Evolutionary conservation across 176 grass and related monocot genomes (phyloP), one percentile per base, ranked within the genome.

Genomic region (Oryza meyeriana): DNA sequence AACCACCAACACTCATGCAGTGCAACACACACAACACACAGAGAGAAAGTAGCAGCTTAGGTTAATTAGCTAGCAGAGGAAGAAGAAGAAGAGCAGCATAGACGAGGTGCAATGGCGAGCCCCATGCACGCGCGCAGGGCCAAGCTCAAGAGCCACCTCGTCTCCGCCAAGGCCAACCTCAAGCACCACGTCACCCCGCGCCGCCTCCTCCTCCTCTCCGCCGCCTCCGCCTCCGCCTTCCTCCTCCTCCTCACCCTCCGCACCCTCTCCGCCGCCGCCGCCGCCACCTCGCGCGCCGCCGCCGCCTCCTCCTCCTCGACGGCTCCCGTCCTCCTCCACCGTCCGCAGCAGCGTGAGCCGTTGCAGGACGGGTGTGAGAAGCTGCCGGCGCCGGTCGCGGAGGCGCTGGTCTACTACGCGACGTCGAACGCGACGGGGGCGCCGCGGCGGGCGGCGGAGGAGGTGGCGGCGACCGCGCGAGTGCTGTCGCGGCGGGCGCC

Each of bases 361-460:
- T 7, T 9, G 40, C 20, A 20, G 79, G 31, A 13, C 12, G 81
- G 62, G 13, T 92, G 78, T 78, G 35, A 44, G 8, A 77, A 38
- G 32, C 30, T 94, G 30, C 90, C 85, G 5, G 81, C 29, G 50
- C 17, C 69, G 9, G 74, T 94, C 3, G 58, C 42, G 0, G 83
- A 61, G 48, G 76, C 85, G 58, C 76, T 94, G 34, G 74, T 92
- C 1, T 85, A 94, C 81, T 94, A 94, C 85, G 64, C 87, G 22
- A 86, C 85, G 44, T 34, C 81, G 7, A 85, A 79, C 38, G 80
- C 59, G 14, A 88, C 89, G 75, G 83, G 50, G 20, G 81, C 87
- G 82, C 74, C 85, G 52, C 69, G 38, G 40, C 63, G 85, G 83
- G 88, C 87, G 25, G 40, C 22, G 13, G 80, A 72, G 0, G 93